phyloP scores from a whole-genome alignment of 371 early-diverging fungal genomes.

The Mucor racemosus region DNA sequence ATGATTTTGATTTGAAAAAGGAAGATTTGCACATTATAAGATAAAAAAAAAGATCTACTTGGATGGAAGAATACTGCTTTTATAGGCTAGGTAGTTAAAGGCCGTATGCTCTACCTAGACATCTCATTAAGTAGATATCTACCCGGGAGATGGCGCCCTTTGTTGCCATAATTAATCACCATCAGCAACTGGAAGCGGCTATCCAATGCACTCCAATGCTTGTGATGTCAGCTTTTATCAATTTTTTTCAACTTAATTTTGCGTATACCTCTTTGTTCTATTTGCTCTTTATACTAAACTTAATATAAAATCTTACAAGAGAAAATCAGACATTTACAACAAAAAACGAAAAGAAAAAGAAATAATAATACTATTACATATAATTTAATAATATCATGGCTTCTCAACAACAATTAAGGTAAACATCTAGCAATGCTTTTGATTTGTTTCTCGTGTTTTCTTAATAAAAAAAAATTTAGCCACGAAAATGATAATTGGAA shows the following conservation, averaged over 20 bases:
- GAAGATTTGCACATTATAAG: background rate
- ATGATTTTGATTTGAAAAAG: background rate
- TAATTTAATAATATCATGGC: background rate
- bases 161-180: background rate
- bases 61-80: no score
- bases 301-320: background rate
- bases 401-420: conserved; percentile 12
- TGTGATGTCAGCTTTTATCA: conserved; percentile 7
- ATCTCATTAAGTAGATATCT: background rate
- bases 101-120: background rate
- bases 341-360: background rate
- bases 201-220: background rate
- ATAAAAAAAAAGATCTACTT: background rate
- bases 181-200: background rate
- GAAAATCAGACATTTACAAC: background rate
- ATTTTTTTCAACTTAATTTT: conserved; percentile 5
- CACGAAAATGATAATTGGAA: conserved; percentile 80
- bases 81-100: no score
- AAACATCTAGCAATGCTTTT: background rate
- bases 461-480: conserved; percentile 27
- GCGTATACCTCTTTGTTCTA: background rate
- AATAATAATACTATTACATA: background rate
- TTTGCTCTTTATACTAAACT: conserved; percentile 3
- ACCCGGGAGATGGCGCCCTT: background rate
- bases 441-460: background rate